Base-by-base conservation (phyloP, 352 stramenopile species). In the Pythium rhizo-oryzae region DNA sequence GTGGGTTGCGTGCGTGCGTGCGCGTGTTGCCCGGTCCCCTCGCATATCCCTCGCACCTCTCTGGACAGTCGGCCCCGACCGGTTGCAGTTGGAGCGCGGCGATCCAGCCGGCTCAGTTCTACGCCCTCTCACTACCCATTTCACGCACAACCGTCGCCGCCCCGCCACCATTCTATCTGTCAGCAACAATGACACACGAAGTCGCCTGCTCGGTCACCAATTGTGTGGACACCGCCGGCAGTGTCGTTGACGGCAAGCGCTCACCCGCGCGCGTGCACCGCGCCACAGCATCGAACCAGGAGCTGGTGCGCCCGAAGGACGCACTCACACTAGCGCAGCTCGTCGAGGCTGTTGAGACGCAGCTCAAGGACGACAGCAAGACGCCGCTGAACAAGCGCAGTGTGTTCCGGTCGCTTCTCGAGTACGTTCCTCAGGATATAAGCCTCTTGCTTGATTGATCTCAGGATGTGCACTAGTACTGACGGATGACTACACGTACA, bases 321-420 rank as follows among this genome's bases (percentile, higher is more conserved):
- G 41, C 57, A 57, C 62, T 85, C 18, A 71, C 60, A 23, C 69
- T 87, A 9, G 30, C 65, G 46, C 39, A 87, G 65, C 73, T 89
- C 33, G 76, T 89, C 15, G 78, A 79, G 24, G 69, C 76, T 24
- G 62, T 86, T 19, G 76, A 89, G 25, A 68, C 55, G 24, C 57
- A 83, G 37, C 63, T 85, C 30, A 80, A 84, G 24, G 43, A 70
- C 13, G 65, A 71, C 9, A 70, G 47, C 52, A 58, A 64, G 46
- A 72, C 74, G 44, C 66, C 77, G 12, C 33, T 84, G 24, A 69
- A 81, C 53, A 89, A 89, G 71, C 66, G 62, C 25, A 66, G 49
- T 3, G 65, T 75, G 4, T 76, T 86, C 24, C 74, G 72, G 12
- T 67, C 54, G 50, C 60, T 86, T 13, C 65, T 86, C 28, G 71